A percentile compares a stretch with the other conserved stretches of the same genome.
These are phyloP conservation scores for Trichoderma guizhouense DNA, from an alignment of 2,329 filamentous ascomycete species.

Conservation along the genomic window DNA sequence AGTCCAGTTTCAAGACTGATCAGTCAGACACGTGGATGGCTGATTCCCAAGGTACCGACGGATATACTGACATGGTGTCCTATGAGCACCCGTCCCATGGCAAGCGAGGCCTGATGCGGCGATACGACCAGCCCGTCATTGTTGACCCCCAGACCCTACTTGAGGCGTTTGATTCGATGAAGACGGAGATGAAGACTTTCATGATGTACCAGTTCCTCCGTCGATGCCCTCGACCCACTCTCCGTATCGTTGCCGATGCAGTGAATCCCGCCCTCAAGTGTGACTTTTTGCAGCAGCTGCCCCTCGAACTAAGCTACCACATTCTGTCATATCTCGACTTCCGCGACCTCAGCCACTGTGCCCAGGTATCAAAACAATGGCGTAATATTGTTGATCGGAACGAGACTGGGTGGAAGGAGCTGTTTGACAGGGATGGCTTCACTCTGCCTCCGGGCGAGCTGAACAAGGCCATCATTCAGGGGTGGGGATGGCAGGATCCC, in stretches of 20 bases:
- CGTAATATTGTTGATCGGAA: slow-evolving; percentile 85
- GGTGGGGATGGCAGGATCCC: slow-evolving; percentile 97
- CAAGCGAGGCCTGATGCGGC: slow-evolving; percentile 14
- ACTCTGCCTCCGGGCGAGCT: slow-evolving; percentile 76
- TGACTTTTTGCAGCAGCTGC: slow-evolving; percentile 82
- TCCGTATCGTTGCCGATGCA: slow-evolving; percentile 83
- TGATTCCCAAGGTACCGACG: slow-evolving; percentile 40
- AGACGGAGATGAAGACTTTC: slow-evolving; percentile 86
- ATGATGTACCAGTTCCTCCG: slow-evolving; percentile 95
- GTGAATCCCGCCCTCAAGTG: slow-evolving; percentile 94
- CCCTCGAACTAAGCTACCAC: slow-evolving; percentile 81
- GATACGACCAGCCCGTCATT: slow-evolving; percentile 36
- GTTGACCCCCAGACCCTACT: slow-evolving; percentile 84
- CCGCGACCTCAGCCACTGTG: slow-evolving; percentile 80
- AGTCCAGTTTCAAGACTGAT: slow-evolving; percentile 33
- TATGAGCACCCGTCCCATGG: slow-evolving; percentile 16
- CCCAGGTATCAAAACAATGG: slow-evolving; percentile 94
- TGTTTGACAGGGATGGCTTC: slow-evolving; percentile 83
- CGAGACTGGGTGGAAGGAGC: slow-evolving; percentile 92
- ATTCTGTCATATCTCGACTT: slow-evolving; percentile 84
- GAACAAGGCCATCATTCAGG: slow-evolving; percentile 79
- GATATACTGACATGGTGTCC: slow-evolving; percentile 21
- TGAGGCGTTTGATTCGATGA: slow-evolving; percentile 86
- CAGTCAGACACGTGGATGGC: slow-evolving; percentile 34
- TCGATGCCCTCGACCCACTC: slow-evolving; percentile 79